Base-by-base conservation (phyloP, 371 early-diverging fungal species). In the Mucor indicus region DNA sequence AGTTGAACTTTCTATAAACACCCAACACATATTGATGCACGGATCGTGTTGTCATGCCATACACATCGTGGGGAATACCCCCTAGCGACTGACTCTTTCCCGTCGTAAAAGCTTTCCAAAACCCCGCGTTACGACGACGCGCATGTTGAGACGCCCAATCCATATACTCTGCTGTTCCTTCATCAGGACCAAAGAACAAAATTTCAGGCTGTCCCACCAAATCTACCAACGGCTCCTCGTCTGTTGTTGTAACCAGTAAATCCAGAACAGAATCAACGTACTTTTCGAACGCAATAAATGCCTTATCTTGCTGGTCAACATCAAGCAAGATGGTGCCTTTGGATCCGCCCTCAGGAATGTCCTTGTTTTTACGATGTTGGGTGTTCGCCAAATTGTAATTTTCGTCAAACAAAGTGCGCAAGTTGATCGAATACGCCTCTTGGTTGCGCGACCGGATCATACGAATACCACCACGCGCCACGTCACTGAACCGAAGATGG, bases 91-190 rank as follows among this genome's bases (percentile, higher is more conserved):
- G 98, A 41, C 84, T 83, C 81, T 98, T 98, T 53, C 98, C 98
- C 4, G 98, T 98, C 17, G 98, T 98, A 75, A 98, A 98, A 12
- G 98, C 98, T 79, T 96, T 98, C 98, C 98, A 98, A 87, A 96
- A 98, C 21, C 83, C 77, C 13, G 93, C 94, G 15, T 89, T 91
- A 45, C 96, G 86, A 51, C 71, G 79, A 45, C 92, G 85, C 6
- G 98, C 96, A 69, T 98, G 97, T 59, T 89, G 90, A 35, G 89
- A 87, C 29, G 98, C 98, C 98, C 98, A 98, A 80, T 98, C 98
- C 96, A 98, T 98, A 66, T 81, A 93, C 31, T 95, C 96, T 39
- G 98, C 98, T 4, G 98, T 98, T 45, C 98, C 98, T 68, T 98
- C 98, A 67, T 98, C 98, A 29, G 98, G 98, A 19, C 98, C 98